These are phyloP conservation scores for Aspergillus bombycis DNA, from an alignment of 2,329 filamentous ascomycete genomes.

Conservation along the genomic window DNA sequence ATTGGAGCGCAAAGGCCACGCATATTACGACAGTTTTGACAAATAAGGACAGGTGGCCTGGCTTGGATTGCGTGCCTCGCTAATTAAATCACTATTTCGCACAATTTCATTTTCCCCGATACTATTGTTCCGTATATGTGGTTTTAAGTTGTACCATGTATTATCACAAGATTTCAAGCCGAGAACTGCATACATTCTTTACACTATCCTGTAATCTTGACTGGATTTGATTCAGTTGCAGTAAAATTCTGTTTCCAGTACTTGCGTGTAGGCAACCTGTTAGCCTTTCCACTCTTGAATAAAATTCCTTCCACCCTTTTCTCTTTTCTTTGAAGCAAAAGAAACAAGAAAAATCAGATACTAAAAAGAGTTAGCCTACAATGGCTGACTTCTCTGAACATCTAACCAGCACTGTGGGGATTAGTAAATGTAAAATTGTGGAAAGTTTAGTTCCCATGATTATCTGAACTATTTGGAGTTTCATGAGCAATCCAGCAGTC, in stretches of 20 bases:
- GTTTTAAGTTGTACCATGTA: background rate
- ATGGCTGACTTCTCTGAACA: background rate
- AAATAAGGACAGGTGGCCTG: constrained; percentile 3
- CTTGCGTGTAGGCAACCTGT: background rate
- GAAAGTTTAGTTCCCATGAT: background rate
- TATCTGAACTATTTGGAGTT: background rate
- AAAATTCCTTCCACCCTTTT: background rate
- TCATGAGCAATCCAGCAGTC: background rate
- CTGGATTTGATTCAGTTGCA: background rate
- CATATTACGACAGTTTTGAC: background rate
- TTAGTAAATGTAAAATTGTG: background rate
- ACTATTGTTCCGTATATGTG: constrained; percentile 4
- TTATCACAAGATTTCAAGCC: constrained; percentile 2
- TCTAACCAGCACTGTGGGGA: background rate
- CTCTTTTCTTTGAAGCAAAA: background rate
- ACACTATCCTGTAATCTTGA: background rate
- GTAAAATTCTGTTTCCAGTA: background rate
- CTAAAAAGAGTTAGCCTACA: background rate
- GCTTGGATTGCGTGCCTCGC: constrained; percentile 15
- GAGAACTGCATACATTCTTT: background rate
- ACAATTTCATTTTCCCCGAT: background rate
- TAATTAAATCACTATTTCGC: background rate
- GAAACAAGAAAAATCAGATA: background rate
- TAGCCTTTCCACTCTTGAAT: background rate
- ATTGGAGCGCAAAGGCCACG: constrained; percentile 2